A percentile compares a stretch with the other conserved stretches of the same genome.
These are phyloP conservation scores for Curvularia sp. DNA, from an alignment of 2,329 filamentous ascomycete genomes.

Conservation along the genomic window DNA sequence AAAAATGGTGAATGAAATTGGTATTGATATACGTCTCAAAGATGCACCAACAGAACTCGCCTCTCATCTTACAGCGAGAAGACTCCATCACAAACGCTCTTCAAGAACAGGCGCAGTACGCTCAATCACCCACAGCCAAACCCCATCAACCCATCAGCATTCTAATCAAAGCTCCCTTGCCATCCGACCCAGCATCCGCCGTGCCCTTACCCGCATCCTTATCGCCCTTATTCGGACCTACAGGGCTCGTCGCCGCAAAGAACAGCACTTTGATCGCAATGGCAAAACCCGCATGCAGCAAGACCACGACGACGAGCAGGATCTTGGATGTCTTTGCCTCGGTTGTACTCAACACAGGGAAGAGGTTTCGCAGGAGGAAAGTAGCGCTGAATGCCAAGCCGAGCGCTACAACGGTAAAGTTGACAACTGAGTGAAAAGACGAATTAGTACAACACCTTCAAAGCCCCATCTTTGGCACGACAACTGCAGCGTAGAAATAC, in stretches of 20 bases:
- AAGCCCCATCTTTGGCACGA: not conserved
- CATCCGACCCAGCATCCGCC: slow-evolving; percentile 6
- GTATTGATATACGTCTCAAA: not conserved
- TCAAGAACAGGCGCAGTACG: not conserved
- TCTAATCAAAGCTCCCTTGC: slow-evolving; percentile 26
- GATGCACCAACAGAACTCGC: too few relatives aligned
- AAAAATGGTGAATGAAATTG: not conserved
- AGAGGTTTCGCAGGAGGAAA: slow-evolving; percentile 52
- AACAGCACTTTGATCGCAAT: slow-evolving; percentile 96
- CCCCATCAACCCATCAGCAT: slow-evolving; percentile 11
- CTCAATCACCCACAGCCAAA: not conserved
- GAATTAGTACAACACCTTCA: not conserved
- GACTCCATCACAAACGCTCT: not conserved
- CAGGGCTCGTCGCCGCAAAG: slow-evolving; percentile 70
- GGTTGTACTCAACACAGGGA: slow-evolving; percentile 87
- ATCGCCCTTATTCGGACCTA: slow-evolving; percentile 38
- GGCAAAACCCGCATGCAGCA: slow-evolving; percentile 85
- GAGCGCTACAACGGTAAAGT: slow-evolving; percentile 90
- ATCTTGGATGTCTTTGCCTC: slow-evolving; percentile 91
- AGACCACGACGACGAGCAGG: slow-evolving; percentile 81
- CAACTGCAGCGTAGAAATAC: not conserved
- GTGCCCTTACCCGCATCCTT: slow-evolving; percentile 26
- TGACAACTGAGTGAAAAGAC: slow-evolving; percentile 65
- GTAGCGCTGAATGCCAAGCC: slow-evolving; percentile 49
- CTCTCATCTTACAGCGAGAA: not conserved